phyloP scores from a whole-genome alignment of 805 yeast genomes.

The Priceomyces carsonii region DNA sequence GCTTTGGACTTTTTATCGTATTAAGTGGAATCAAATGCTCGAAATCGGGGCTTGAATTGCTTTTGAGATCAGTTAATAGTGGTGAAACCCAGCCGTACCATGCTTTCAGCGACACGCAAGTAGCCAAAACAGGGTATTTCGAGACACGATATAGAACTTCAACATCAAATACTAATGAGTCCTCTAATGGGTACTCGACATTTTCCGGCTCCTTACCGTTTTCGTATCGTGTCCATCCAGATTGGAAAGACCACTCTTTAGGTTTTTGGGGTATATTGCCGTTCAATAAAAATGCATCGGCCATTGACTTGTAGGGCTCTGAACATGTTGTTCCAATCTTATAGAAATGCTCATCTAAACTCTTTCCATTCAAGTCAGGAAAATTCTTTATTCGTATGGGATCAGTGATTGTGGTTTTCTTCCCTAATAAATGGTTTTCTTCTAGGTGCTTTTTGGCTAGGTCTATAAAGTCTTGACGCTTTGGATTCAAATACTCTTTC shows the following conservation, averaged over 20 bases:
- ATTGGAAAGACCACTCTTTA: constrained; percentile 49
- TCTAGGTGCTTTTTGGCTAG: constrained; percentile 62
- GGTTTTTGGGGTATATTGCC: constrained; percentile 42
- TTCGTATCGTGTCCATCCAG: constrained; percentile 85
- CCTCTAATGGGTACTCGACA: constrained; percentile 72
- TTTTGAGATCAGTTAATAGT: constrained; percentile 42
- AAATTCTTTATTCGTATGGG: constrained; percentile 60
- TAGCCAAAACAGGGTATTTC: constrained; percentile 75
- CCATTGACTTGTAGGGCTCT: constrained; percentile 59
- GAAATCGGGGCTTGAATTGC: constrained; percentile 21
- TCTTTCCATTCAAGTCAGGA: constrained; percentile 72
- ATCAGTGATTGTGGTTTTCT: constrained; percentile 58
- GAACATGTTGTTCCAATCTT: constrained; percentile 60
- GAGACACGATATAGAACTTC: constrained; percentile 81
- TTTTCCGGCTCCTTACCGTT: constrained; percentile 50
- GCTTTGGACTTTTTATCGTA: constrained; percentile 43
- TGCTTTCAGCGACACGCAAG: constrained; percentile 72
- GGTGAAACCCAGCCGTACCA: constrained; percentile 98
- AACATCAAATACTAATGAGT: constrained; percentile 80
- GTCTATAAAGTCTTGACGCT: constrained; percentile 37
- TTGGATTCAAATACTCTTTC: constrained; percentile 26
- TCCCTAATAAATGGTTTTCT: constrained; percentile 70
- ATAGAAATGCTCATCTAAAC: constrained; percentile 84
- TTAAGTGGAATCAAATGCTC: constrained; percentile 81
- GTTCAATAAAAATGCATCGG: constrained; percentile 42